These are phyloP conservation scores for Friedmanniomyces simplex DNA, from an alignment of 495 filamentous ascomycete species.

Conservation along the genomic window DNA sequence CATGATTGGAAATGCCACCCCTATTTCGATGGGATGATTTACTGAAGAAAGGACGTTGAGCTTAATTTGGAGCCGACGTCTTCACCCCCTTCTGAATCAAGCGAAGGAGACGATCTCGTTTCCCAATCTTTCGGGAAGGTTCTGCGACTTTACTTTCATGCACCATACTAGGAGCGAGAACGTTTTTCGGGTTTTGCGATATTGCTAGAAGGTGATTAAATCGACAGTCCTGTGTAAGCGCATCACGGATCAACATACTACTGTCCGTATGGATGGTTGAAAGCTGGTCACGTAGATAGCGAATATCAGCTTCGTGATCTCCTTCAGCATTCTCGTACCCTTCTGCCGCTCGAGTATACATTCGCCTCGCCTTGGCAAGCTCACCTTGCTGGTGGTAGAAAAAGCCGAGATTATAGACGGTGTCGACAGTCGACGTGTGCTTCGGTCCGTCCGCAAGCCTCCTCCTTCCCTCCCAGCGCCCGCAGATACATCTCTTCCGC, in stretches of 20 bases:
- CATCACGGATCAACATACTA: neutral
- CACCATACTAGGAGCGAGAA: neutral
- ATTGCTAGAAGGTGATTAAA: neutral
- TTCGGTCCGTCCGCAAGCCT: too few relatives aligned
- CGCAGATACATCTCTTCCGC: too few relatives aligned
- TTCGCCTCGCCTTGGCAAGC: too few relatives aligned
- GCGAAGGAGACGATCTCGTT: neutral
- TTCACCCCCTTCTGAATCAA: neutral
- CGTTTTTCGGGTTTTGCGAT: neutral
- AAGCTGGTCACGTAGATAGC: neutral
- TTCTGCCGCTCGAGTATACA: too few relatives aligned
- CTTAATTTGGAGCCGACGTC: neutral
- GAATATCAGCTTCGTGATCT: neutral
- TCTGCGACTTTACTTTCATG: neutral
- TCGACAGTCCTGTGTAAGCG: neutral
- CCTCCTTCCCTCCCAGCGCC: too few relatives aligned
- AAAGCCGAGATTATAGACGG: too few relatives aligned
- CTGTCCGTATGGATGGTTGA: too few relatives aligned
- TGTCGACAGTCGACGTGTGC: too few relatives aligned
- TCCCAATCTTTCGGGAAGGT: neutral
- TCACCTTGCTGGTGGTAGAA: too few relatives aligned
- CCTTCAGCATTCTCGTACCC: conserved; percentile 23
- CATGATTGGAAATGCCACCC: too few relatives aligned
- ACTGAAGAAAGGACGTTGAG: too few relatives aligned
- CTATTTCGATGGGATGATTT: too few relatives aligned